A percentile compares a stretch with the other conserved stretches of the same genome.
Evolutionary conservation across 306 rosid genomes (phyloP).

Genomic region (Neltuma alba): DNA sequence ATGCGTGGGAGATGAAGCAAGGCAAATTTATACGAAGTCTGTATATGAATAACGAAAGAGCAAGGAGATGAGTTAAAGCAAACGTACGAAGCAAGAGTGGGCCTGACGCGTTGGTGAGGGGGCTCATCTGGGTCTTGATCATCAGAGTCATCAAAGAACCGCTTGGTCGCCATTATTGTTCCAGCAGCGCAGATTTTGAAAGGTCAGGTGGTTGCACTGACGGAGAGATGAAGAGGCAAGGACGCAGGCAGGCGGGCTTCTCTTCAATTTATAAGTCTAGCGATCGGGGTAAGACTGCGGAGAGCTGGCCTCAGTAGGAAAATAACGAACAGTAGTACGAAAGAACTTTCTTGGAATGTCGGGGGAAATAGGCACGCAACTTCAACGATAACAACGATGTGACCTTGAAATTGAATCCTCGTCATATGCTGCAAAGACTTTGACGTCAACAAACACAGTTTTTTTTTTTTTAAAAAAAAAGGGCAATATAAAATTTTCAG

Average conservation of each 20-base stretch:
- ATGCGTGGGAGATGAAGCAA: slow-evolving; percentile 14
- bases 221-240: too few relatives aligned
- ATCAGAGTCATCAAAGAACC: slow-evolving; percentile 46
- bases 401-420: slow-evolving; percentile 34
- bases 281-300: neutral
- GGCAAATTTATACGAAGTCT: neutral
- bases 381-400: neutral
- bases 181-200: too few relatives aligned
- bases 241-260: neutral
- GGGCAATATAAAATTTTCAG: slow-evolving; percentile 2
- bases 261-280: slow-evolving; percentile 5
- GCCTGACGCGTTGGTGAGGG: slow-evolving; percentile 45
- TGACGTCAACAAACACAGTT: slow-evolving; percentile 51
- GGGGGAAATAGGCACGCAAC: slow-evolving; percentile 52
- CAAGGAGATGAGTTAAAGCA: neutral
- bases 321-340: neutral
- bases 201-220: too few relatives aligned
- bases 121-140: slow-evolving; percentile 49
- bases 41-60: neutral
- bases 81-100: slow-evolving; percentile 78
- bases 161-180: slow-evolving; percentile 63
- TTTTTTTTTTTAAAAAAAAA: too few relatives aligned
- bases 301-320: neutral
- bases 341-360: slow-evolving; percentile 64
- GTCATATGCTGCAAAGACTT: slow-evolving; percentile 49